A percentile compares a stretch with the other conserved stretches of the same genome.
phyloP scores from a whole-genome alignment of 345 rosid species.

The Ceriops zippeliana region DNA sequence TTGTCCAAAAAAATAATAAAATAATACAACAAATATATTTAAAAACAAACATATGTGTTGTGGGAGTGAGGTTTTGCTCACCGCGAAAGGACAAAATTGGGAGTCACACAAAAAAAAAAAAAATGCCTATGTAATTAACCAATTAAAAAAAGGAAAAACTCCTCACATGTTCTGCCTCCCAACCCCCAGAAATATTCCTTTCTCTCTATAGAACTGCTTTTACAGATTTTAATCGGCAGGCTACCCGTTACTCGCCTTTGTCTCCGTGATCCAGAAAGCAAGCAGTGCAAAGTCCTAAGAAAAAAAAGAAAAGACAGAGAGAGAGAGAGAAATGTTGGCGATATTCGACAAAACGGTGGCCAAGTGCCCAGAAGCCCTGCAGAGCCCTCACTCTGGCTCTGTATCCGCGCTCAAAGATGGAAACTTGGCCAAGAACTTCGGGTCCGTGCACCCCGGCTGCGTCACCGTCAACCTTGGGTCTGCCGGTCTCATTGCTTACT shows the following conservation, averaged over 20 bases:
- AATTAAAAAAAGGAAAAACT: too few relatives aligned
- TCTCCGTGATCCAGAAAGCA: not conserved
- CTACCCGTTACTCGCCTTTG: too few relatives aligned
- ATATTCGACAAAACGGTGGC: slow-evolving; percentile 85
- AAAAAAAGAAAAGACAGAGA: too few relatives aligned
- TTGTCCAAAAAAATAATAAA: too few relatives aligned
- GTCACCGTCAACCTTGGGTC: slow-evolving; percentile 74
- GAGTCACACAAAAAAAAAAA: not conserved
- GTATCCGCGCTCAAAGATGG: slow-evolving; percentile 63
- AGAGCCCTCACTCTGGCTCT: slow-evolving; percentile 48
- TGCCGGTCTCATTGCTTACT: slow-evolving; percentile 71
- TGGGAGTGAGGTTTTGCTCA: too few relatives aligned
- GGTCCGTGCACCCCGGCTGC: slow-evolving; percentile 45
- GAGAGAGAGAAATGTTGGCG: slow-evolving; percentile 52
- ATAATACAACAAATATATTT: too few relatives aligned
- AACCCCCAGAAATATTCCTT: too few relatives aligned
- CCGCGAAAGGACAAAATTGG: not conserved
- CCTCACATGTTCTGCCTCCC: too few relatives aligned
- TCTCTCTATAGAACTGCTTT: too few relatives aligned
- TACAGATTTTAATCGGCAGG: too few relatives aligned
- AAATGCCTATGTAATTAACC: not conserved
- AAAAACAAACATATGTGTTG: too few relatives aligned
- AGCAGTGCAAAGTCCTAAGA: too few relatives aligned
- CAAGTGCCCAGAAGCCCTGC: slow-evolving; percentile 70
- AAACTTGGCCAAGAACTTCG: slow-evolving; percentile 56